These are phyloP conservation scores for Adansonia gregorii DNA, from an alignment of 441 rosid species.

Conservation along the genomic window DNA sequence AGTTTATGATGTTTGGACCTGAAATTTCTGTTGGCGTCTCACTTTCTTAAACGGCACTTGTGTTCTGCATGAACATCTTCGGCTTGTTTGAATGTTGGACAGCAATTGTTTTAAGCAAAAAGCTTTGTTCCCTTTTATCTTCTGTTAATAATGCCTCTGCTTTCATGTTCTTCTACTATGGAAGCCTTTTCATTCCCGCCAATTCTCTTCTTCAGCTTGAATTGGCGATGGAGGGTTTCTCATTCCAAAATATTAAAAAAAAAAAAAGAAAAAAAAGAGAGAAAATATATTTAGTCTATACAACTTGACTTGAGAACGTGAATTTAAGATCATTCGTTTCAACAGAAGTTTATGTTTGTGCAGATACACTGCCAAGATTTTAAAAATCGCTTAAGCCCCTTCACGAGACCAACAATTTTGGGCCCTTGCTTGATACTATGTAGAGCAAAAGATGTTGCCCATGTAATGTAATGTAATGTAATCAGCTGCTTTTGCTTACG, in stretches of 20 bases:
- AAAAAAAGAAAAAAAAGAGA: no score
- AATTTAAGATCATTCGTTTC: not conserved
- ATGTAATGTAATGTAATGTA: no score
- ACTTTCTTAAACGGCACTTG: not conserved
- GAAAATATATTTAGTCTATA: not conserved
- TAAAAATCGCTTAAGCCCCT: no score
- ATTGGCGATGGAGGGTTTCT: no score
- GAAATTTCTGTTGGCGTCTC: not conserved
- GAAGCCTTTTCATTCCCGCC: not conserved
- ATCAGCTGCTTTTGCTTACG: no score
- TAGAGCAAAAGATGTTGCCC: no score
- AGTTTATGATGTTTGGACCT: constrained; percentile 15
- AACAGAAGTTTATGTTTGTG: not conserved
- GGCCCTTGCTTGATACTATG: no score
- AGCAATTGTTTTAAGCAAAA: not conserved
- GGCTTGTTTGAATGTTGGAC: not conserved
- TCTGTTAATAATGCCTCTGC: no score
- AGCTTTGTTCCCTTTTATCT: not conserved
- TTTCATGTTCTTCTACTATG: not conserved
- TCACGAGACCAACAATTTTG: no score
- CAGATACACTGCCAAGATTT: not conserved
- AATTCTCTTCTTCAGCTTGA: no score
- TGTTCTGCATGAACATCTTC: not conserved
- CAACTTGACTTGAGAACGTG: not conserved
- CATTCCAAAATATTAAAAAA: no score